Percentiles rank a stretch among this genome's conserved stretches.
phyloP scores from a whole-genome alignment of 129 eudicot genomes.

The Pulicaria dysenterica region DNA sequence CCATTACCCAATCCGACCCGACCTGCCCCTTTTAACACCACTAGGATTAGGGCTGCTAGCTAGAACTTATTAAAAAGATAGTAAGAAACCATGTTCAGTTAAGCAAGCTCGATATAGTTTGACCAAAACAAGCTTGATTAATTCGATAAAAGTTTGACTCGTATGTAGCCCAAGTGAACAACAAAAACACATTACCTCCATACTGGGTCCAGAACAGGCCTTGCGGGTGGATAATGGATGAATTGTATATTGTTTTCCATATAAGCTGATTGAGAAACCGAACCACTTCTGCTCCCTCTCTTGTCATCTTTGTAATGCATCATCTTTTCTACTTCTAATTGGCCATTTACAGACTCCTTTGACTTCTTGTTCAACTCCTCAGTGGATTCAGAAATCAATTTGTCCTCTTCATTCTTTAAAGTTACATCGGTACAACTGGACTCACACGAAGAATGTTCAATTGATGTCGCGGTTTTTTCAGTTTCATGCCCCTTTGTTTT shows the following conservation, averaged over 20 bases:
- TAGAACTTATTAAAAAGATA: no score
- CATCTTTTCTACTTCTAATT: no score
- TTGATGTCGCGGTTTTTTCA: not conserved
- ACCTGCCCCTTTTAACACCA: no score
- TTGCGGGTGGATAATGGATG: conserved; percentile 28
- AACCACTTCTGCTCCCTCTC: not conserved
- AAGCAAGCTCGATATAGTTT: no score
- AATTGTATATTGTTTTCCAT: not conserved
- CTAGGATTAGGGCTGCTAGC: no score
- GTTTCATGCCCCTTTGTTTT: conserved; percentile 19
- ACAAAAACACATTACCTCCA: conserved; percentile 47
- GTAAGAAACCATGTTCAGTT: no score
- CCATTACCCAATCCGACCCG: no score
- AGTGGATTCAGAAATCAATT: not conserved
- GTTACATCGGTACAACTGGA: conserved; percentile 37
- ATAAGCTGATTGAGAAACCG: conserved; percentile 3
- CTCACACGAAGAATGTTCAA: conserved; percentile 32
- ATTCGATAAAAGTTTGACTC: not conserved
- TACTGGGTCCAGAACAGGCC: conserved; percentile 43
- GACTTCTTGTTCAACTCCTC: not conserved
- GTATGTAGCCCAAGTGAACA: not conserved
- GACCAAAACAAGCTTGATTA: no score
- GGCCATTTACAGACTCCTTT: no score
- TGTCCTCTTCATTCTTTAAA: conserved; percentile 17
- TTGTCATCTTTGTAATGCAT: no score